phyloP scores from a whole-genome alignment of 2,329 filamentous ascomycete species.

The Fusarium virguliforme region DNA sequence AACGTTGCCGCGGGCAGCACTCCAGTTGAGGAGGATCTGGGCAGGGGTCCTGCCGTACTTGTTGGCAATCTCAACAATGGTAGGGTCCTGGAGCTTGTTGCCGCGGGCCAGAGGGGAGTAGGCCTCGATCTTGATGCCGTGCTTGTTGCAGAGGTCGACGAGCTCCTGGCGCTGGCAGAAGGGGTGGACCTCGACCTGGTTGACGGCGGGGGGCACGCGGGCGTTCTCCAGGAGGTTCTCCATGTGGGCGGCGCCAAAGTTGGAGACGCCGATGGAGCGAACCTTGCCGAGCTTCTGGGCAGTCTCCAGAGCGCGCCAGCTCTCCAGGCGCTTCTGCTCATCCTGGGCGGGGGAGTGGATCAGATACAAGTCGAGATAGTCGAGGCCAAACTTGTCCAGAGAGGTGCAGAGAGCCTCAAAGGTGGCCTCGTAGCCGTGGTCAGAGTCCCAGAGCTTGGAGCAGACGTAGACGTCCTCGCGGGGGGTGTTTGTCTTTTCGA shows the following conservation, averaged over 20 bases:
- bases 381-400: slow-evolving; percentile 74
- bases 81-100: slow-evolving; percentile 69
- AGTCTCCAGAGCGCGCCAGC: slow-evolving; percentile 80
- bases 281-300: slow-evolving; percentile 77
- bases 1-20: slow-evolving; percentile 39
- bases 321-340: slow-evolving; percentile 76
- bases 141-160: slow-evolving; percentile 69
- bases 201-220: slow-evolving; percentile 75
- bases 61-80: slow-evolving; percentile 42
- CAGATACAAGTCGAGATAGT: slow-evolving; percentile 82
- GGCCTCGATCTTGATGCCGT: slow-evolving; percentile 71
- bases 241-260: slow-evolving; percentile 79
- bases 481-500: slow-evolving; percentile 73
- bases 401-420: slow-evolving; percentile 76
- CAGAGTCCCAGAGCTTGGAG: slow-evolving; percentile 76
- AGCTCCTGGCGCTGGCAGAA: slow-evolving; percentile 77
- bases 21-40: slow-evolving; percentile 43
- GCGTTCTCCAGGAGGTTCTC: slow-evolving; percentile 70
- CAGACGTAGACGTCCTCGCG: slow-evolving; percentile 79
- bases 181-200: slow-evolving; percentile 87
- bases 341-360: slow-evolving; percentile 79
- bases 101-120: slow-evolving; percentile 62
- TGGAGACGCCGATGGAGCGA: slow-evolving; percentile 81
- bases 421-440: slow-evolving; percentile 63
- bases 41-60: slow-evolving; percentile 40